These are phyloP conservation scores for Myochromella boudieri DNA, from an alignment of 768 basidiomycete genomes.

Conservation along the genomic window DNA sequence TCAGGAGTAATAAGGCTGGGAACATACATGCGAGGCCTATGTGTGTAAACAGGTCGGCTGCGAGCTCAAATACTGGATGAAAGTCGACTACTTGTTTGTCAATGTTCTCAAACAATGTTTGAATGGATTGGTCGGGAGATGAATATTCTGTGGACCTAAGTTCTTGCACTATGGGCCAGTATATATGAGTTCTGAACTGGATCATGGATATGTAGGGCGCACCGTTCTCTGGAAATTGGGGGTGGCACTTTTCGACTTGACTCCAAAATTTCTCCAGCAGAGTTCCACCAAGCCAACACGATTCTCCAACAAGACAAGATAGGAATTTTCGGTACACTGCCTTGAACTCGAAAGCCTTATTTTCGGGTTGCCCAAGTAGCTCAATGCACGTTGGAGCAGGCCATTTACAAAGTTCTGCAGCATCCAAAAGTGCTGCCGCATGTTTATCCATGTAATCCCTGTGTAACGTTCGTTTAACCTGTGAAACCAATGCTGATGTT, in stretches of 20 bases:
- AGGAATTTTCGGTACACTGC: slow-evolving; percentile 16
- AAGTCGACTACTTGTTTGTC: slow-evolving; percentile 9
- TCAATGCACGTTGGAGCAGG: slow-evolving; percentile 15
- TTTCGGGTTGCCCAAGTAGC: neutral
- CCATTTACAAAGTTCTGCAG: slow-evolving; percentile 20
- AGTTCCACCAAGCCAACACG: slow-evolving; percentile 17
- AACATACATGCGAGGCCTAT: slow-evolving; percentile 18
- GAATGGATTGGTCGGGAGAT: slow-evolving; percentile 12
- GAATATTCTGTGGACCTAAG: slow-evolving; percentile 14
- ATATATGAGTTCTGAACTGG: neutral
- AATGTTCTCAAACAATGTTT: slow-evolving; percentile 16
- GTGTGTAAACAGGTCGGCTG: slow-evolving; percentile 18
- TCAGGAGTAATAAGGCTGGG: neutral
- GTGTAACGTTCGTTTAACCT: too few species aligned
- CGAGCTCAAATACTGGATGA: slow-evolving; percentile 14
- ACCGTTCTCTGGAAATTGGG: slow-evolving; percentile 21
- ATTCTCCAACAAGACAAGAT: slow-evolving; percentile 18
- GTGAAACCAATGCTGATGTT: too few species aligned
- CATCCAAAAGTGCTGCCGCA: slow-evolving; percentile 18
- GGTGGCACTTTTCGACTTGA: slow-evolving; percentile 17
- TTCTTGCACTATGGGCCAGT: slow-evolving; percentile 17
- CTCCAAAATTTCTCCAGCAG: slow-evolving; percentile 17
- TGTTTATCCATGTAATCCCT: slow-evolving; percentile 19
- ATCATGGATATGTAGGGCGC: neutral
- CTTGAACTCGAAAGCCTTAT: slow-evolving; percentile 13